Base-by-base conservation (phyloP, 192 early-diverging fungal genomes). In the Funneliformis mosseae region DNA sequence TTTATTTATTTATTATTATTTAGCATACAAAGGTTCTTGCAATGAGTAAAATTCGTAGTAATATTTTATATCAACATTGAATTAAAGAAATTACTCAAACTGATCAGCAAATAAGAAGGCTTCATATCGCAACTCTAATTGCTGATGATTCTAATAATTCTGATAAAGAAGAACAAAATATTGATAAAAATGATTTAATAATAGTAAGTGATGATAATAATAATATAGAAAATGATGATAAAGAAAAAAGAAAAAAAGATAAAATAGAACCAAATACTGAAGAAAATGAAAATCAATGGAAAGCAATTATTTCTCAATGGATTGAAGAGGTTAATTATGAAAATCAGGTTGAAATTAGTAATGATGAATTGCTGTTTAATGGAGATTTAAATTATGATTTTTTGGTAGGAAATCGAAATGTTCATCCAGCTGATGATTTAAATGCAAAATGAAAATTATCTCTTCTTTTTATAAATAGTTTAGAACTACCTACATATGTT, bases 341-440 rank as follows among this genome's bases (percentile, higher is more conserved):
- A 76, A 76, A 76, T 62, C 33, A 41, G 27, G 9, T 76, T n/a
- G 55, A 76, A 69, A 69, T 69, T n/a, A 14, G 18, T 62, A 41
- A 21, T 39, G 59, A 55, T 76, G 59, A 76, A 76, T 38, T 60
- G 14, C 18, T 76, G 41, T n/a, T 33, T 76, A 62, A 33, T 62
- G 12, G 18, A 62, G 0, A 46, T 59, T 76, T 69, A 7, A 12
- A 69, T 69, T 11, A 46, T 62, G 59, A 76, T 28, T 76, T 76
- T 76, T 46, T 33, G 38, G n/a, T 76, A 3, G 55, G 25, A 59
- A 43, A 0, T 41, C 28, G 23, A 63, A 42, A 60, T 76, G 63
- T 63, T 62, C 74, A 46, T 46, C 45, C 9, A 8, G 45, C 45
- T 8, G 7, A 46, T 8, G 45, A 46, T 46, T 8, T 10, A 46